Conservation (phyloP, 75 land plant genomes). For the Pinus taeda region DNA sequence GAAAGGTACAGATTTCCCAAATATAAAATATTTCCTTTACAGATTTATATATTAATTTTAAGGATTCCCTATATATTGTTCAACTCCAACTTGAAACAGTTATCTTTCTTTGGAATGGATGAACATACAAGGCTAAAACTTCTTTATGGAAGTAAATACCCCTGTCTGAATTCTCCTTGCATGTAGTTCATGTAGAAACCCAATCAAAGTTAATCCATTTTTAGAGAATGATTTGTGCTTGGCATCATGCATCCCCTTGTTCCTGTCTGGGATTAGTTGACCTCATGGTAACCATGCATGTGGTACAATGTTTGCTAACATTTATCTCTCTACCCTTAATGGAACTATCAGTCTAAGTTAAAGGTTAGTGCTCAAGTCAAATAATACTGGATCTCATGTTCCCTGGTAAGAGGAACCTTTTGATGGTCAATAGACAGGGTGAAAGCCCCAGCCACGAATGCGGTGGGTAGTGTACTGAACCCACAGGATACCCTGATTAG, state of each 20-base stretch:
- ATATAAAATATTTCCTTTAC: background rate
- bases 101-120: background rate
- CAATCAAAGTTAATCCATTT: background rate
- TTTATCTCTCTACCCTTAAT: no score
- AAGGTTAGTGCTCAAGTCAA: background rate
- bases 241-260: no score
- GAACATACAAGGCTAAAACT: no score
- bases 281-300: no score
- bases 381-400: background rate
- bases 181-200: no score
- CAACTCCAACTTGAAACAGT: background rate
- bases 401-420: background rate
- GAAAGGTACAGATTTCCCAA: conserved; percentile 47
- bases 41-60: background rate
- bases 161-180: no score
- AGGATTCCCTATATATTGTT: background rate
- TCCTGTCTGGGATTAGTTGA: no score
- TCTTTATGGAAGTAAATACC: no score
- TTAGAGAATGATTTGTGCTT: background rate
- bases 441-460: background rate
- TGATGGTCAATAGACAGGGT: background rate
- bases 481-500: background rate
- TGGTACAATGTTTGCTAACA: no score
- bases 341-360: background rate
- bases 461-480: background rate